Percentiles rank a stretch among this genome's conserved stretches.
Conservation (phyloP, 495 filamentous ascomycete genomes). For the Talaromyces borbonicus region DNA sequence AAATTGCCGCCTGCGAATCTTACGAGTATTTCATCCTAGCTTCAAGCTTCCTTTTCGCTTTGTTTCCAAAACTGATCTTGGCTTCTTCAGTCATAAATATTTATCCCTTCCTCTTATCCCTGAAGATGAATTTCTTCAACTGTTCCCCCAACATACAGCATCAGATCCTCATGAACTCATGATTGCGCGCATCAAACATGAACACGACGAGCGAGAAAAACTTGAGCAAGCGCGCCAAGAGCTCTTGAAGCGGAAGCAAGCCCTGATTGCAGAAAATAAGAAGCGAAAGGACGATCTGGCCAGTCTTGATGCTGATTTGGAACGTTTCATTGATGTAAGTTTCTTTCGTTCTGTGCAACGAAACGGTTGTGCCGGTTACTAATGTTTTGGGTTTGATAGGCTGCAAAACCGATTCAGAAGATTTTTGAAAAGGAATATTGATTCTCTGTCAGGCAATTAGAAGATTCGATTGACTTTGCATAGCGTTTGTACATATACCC, state of each 20-base stretch:
- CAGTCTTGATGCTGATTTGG: constrained; percentile 77
- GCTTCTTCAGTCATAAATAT: constrained; percentile 65
- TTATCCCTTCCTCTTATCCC: constrained; percentile 74
- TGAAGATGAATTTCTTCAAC: constrained; percentile 67
- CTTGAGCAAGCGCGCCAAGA: constrained; percentile 81
- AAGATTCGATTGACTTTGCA: not conserved
- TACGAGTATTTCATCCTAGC: constrained; percentile 69
- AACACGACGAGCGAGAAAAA: constrained; percentile 73
- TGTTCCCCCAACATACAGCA: constrained; percentile 64
- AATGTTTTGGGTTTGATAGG: constrained; percentile 33
- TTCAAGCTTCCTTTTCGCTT: not conserved
- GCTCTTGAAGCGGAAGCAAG: constrained; percentile 82
- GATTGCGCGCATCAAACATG: constrained; percentile 86
- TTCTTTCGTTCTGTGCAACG: not conserved
- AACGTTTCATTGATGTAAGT: constrained; percentile 72
- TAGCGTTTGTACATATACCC: constrained; percentile 5
- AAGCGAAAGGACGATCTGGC: constrained; percentile 87
- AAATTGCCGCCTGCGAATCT: constrained; percentile 82
- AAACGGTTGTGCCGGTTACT: too few relatives aligned
- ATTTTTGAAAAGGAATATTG: constrained; percentile 67
- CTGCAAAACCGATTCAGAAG: constrained; percentile 76
- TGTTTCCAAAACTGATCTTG: constrained; percentile 11
- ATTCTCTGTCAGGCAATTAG: not conserved
- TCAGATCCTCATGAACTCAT: constrained; percentile 70
- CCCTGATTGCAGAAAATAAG: constrained; percentile 87